Evolutionary conservation across 768 basidiomycete species (phyloP).

Genomic region (Gyrodon lividus): DNA sequence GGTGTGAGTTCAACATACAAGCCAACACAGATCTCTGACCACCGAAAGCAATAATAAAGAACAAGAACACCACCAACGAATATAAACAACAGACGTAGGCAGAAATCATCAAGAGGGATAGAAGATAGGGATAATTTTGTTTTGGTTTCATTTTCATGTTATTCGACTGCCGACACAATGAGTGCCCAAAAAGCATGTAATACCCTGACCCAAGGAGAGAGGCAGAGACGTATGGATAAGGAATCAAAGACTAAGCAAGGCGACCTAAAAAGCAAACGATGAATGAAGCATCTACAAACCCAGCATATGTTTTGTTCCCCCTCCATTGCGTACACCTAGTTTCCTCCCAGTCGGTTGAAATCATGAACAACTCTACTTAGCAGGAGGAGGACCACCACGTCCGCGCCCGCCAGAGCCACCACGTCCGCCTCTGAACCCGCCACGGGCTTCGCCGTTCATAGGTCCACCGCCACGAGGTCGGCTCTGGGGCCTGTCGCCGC

Average conservation of each 20-base stretch:
- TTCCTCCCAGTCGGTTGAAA: slow-evolving; percentile 1
- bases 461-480: slow-evolving; percentile 64
- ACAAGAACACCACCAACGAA: too few relatives aligned
- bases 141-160: too few relatives aligned
- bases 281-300: slow-evolving; percentile 12
- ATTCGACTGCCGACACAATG: too few relatives aligned
- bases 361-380: slow-evolving; percentile 18
- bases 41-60: too few relatives aligned
- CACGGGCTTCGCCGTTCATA: slow-evolving; percentile 44
- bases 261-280: slow-evolving; percentile 12
- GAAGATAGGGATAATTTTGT: too few relatives aligned
- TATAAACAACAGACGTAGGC: too few relatives aligned
- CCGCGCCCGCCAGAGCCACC: slow-evolving; percentile 44
- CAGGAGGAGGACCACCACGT: slow-evolving; percentile 34
- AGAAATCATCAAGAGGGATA: too few relatives aligned
- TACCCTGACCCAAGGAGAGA: slow-evolving; percentile 8
- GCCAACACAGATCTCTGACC: too few relatives aligned
- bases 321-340: slow-evolving; percentile 1
- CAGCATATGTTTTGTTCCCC: slow-evolving; percentile 5
- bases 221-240: not conserved
- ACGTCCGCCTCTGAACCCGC: slow-evolving; percentile 48
- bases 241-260: slow-evolving; percentile 12
- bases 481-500: slow-evolving; percentile 71
- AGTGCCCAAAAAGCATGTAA: slow-evolving; percentile 5
- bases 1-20: too few relatives aligned